These are phyloP conservation scores for Microcyclospora tardicrescens DNA, from an alignment of 2,329 filamentous ascomycete genomes.

Conservation along the genomic window DNA sequence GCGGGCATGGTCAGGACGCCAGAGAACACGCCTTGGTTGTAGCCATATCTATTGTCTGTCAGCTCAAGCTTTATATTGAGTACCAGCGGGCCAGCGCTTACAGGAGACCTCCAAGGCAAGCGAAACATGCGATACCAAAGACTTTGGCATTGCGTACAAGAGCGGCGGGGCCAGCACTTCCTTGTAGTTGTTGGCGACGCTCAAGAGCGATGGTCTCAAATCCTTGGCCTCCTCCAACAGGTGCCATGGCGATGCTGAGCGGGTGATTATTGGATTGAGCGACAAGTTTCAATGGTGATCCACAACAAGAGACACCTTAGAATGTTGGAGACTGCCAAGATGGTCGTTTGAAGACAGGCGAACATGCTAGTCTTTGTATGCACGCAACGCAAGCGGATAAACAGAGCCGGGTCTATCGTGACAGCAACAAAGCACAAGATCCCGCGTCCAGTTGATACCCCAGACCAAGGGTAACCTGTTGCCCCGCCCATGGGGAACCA, in stretches of 20 bases:
- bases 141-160: conserved; percentile 41
- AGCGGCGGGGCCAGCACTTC: conserved; percentile 33
- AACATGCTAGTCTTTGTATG: too few relatives aligned
- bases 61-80: not conserved
- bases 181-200: conserved; percentile 28
- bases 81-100: conserved; percentile 41
- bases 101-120: conserved; percentile 39
- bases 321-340: too few relatives aligned
- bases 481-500: too few relatives aligned
- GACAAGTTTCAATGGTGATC: not conserved
- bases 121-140: conserved; percentile 42
- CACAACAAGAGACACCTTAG: too few relatives aligned
- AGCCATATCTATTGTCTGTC: conserved; percentile 40
- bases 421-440: too few relatives aligned
- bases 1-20: conserved; percentile 46
- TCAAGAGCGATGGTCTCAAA: conserved; percentile 30
- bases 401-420: too few relatives aligned
- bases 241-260: conserved; percentile 22
- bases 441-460: too few relatives aligned
- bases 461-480: too few relatives aligned
- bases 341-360: too few relatives aligned
- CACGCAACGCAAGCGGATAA: too few relatives aligned
- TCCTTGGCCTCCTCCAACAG: conserved; percentile 21
- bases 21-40: conserved; percentile 66
- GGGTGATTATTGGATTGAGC: not conserved